A percentile compares a stretch with the other conserved stretches of the same genome.
These are phyloP conservation scores for Ustilago trichophora DNA, from an alignment of 1,284 basidiomycete species.

Conservation along the genomic window DNA sequence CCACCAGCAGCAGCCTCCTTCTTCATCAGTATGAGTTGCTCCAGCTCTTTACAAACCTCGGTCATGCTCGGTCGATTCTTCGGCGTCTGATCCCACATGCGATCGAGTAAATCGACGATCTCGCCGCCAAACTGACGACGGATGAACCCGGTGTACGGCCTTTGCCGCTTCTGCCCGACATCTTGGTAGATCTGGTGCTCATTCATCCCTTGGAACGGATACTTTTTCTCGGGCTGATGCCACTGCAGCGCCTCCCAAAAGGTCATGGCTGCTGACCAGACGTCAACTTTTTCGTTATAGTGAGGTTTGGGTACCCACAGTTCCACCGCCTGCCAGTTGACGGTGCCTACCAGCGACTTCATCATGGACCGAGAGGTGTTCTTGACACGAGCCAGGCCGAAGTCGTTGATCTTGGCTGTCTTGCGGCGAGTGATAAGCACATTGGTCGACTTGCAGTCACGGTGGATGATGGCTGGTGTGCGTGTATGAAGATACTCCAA, in stretches of 20 bases:
- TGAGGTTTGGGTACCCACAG: constrained; percentile 95
- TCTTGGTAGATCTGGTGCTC: constrained; percentile 92
- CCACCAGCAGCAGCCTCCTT: constrained; percentile 23
- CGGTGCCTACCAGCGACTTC: constrained; percentile 92
- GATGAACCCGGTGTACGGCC: constrained; percentile 80
- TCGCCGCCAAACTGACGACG: constrained; percentile 90
- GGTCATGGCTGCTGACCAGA: constrained; percentile 96
- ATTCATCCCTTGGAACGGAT: constrained; percentile 78
- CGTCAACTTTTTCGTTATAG: constrained; percentile 99
- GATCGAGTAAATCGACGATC: constrained; percentile 87
- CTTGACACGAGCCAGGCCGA: constrained; percentile 91
- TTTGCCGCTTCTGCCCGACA: constrained; percentile 86
- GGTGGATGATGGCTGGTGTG: constrained; percentile 88
- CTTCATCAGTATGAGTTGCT: constrained; percentile 71
- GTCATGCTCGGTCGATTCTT: constrained; percentile 88
- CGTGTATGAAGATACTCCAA: constrained; percentile 92
- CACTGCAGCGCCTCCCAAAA: constrained; percentile 98
- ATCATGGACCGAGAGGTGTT: constrained; percentile 97
- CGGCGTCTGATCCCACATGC: constrained; percentile 94
- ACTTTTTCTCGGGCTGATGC: constrained; percentile 85
- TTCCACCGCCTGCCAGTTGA: constrained; percentile 99
- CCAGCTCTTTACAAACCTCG: constrained; percentile 84
- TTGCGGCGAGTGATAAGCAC: constrained; percentile 93
- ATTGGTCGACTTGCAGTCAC: constrained; percentile 94
- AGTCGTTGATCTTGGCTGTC: constrained; percentile 96